Evolutionary conservation across 192 early-diverging fungal species (phyloP), one percentile per base, ranked within the genome.

Genomic region (Backusella psychrophila): DNA sequence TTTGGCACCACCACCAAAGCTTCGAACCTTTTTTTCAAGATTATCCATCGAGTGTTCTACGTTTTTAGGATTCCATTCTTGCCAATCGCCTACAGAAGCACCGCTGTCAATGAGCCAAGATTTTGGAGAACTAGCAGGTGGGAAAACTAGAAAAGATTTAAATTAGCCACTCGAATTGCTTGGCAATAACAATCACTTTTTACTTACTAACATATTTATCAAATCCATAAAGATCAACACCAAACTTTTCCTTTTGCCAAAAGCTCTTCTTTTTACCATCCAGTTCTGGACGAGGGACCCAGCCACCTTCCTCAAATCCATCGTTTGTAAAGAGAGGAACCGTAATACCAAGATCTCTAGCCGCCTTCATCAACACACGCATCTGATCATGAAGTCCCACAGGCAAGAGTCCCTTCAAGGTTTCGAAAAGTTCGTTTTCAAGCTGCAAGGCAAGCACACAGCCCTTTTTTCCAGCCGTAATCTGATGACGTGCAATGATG

Each of bases 291-390:
- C 81, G 76, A 23, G 88, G 82, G 17, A 92, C 81, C 75, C 87
- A 93, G 1, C 88, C 87, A 33, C 90, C 92, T 63, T 87, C 81
- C 78, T 94, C 93, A 77, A 88, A 89, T 0, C 87, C 90, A 78
- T 97, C 94, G 80, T 97, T 97, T 23, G 93, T 94, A 69, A 94
- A 93, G n/a, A 97, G 81, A 17, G 95, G 95, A 1, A 93, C 91
- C 14, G 89, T 92, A 23, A 95, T 92, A 3, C 89, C 85, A 49
- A 89, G 87, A 80, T 95, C 92, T 33, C 94, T 85, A 4, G 93
- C 92, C 74, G 90, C 89, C 69, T 93, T 90, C 17, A 90, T 88
- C 66, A 97, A 83, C 5, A 93, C 82, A 1, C 92, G 80, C 85
- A 95, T 96, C 71, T 97, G 93, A 79, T 97, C 94, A 68, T 89